These are phyloP conservation scores for Pelagomonas calceolata DNA, from an alignment of 108 stramenopile genomes.

Conservation along the genomic window DNA sequence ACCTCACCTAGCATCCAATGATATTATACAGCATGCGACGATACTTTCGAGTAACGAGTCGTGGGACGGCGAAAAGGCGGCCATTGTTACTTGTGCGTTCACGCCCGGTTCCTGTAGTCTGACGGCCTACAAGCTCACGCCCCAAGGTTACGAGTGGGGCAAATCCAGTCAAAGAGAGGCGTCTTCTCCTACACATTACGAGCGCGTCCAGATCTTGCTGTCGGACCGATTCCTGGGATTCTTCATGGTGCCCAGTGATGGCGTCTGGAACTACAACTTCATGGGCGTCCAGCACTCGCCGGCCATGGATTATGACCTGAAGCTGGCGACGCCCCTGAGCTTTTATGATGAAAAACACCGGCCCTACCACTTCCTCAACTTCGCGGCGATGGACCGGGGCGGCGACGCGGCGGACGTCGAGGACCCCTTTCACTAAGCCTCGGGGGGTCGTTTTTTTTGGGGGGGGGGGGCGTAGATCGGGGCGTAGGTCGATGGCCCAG, in stretches of 20 bases:
- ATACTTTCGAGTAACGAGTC: constrained; percentile 71
- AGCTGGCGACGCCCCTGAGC: constrained; percentile 58
- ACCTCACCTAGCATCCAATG: constrained; percentile 82
- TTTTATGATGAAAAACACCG: constrained; percentile 94
- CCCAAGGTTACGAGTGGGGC: constrained; percentile 86
- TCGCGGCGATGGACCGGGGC: constrained; percentile 82
- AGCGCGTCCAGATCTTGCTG: constrained; percentile 95
- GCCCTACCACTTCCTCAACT: constrained; percentile 95
- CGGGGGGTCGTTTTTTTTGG: too few relatives aligned
- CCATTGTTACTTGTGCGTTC: constrained; percentile 88
- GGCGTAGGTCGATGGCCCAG: too few relatives aligned
- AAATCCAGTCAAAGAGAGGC: constrained; percentile 76
- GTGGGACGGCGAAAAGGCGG: constrained; percentile 83
- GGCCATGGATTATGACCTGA: constrained; percentile 80
- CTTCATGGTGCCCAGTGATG: constrained; percentile 89
- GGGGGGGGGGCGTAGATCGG: too few relatives aligned
- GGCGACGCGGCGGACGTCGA: constrained; percentile 81
- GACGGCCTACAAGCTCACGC: constrained; percentile 88
- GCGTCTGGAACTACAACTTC: constrained; percentile 98
- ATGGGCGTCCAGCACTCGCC: constrained; percentile 87
- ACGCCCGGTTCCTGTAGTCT: constrained; percentile 96
- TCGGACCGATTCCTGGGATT: constrained; percentile 94
- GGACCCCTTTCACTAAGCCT: constrained; percentile 50
- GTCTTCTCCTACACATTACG: constrained; percentile 78
- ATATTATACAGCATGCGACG: constrained; percentile 75